Conservation (phyloP, 106 monocot species). For the Acorus calamus region DNA sequence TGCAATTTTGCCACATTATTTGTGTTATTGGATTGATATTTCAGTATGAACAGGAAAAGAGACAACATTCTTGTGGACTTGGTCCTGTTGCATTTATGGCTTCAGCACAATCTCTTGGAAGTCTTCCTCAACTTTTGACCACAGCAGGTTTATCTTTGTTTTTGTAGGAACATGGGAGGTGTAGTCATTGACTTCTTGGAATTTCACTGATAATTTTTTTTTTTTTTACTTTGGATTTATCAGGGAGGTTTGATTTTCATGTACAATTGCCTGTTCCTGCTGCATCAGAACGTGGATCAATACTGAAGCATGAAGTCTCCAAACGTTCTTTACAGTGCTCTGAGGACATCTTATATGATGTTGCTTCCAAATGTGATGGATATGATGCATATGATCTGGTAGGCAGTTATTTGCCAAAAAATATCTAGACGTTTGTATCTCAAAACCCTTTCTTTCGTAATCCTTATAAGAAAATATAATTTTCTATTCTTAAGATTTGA, state of each 20-base stretch:
- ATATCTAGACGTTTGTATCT: too few species aligned
- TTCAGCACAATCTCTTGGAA: constrained; percentile 58
- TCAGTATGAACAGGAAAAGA: constrained; percentile 44
- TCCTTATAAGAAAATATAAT: too few species aligned
- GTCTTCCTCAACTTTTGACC: constrained; percentile 60
- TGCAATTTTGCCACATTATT: background rate
- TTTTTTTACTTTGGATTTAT: constrained; percentile 4
- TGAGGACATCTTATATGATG: constrained; percentile 53
- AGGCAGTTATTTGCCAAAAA: background rate
- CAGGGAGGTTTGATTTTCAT: constrained; percentile 97
- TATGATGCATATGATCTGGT: constrained; percentile 98
- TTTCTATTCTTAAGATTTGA: too few species aligned
- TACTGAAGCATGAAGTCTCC: constrained; percentile 71
- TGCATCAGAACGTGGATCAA: constrained; percentile 64
- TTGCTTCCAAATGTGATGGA: constrained; percentile 92
- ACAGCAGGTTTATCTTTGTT: constrained; percentile 61
- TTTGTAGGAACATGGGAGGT: too few species aligned
- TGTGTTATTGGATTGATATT: constrained; percentile 2
- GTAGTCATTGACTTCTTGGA: too few species aligned
- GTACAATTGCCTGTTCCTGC: constrained; percentile 73
- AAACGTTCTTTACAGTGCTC: constrained; percentile 53
- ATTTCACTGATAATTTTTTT: too few species aligned
- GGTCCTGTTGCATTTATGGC: constrained; percentile 86
- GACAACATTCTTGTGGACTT: constrained; percentile 51
- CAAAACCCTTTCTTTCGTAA: too few species aligned